Evolutionary conservation across 2,329 filamentous ascomycete genomes (phyloP).

Genomic region (Botryotinia convoluta): DNA sequence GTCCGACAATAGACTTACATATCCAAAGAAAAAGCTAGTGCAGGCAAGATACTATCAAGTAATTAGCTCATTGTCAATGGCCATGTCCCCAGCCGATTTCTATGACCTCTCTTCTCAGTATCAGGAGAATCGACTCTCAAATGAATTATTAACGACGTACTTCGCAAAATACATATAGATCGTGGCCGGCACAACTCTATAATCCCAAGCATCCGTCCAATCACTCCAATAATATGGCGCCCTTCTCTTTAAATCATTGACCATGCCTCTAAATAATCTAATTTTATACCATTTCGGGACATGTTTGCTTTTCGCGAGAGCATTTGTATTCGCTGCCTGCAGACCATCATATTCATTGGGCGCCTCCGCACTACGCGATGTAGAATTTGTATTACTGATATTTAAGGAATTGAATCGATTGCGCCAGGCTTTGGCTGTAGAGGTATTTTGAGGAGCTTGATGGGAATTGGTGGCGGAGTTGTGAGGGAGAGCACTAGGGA

Average conservation of each 20-base stretch:
- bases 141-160: conserved; percentile 45
- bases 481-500: conserved; percentile 28
- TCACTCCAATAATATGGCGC: conserved; percentile 78
- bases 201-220: conserved; percentile 86
- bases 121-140: background rate
- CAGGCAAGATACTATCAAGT: conserved; percentile 69
- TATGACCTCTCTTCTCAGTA: background rate
- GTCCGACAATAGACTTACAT: conserved; percentile 51
- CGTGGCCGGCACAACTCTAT: conserved; percentile 81
- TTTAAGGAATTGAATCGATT: conserved; percentile 14
- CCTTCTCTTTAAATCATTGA: conserved; percentile 71
- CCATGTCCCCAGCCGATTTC: background rate
- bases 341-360: conserved; percentile 17
- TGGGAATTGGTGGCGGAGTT: conserved; percentile 15
- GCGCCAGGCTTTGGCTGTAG: conserved; percentile 10
- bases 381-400: background rate
- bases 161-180: conserved; percentile 96
- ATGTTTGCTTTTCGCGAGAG: conserved; percentile 27
- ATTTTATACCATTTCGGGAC: conserved; percentile 67
- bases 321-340: conserved; percentile 22
- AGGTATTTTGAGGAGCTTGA: background rate
- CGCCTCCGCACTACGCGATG: background rate
- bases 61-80: background rate
- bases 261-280: conserved; percentile 73
- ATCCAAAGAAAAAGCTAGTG: conserved; percentile 84